Conservation (phyloP, 768 basidiomycete genomes). For the Pleurotus salmoneostramineus region DNA sequence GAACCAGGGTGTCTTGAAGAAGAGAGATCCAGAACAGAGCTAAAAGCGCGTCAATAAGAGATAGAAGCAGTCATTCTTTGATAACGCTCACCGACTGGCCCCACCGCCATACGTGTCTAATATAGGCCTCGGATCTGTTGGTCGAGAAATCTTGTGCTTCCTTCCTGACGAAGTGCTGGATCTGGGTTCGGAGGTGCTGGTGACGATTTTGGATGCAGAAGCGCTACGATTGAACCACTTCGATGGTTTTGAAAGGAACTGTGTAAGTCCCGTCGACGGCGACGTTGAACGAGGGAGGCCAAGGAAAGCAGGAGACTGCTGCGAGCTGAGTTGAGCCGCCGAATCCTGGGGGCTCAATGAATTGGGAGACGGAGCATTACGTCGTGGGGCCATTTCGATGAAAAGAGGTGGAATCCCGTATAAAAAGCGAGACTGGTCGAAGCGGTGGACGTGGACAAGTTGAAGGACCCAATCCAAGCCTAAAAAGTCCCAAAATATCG, state of each 20-base stretch:
- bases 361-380: constrained; percentile 33
- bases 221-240: constrained; percentile 70
- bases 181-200: constrained; percentile 40
- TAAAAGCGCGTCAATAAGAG: constrained; percentile 17
- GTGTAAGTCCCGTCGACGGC: constrained; percentile 60
- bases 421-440: too few relatives aligned
- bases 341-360: constrained; percentile 35
- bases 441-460: too few relatives aligned
- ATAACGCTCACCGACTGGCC: constrained; percentile 47
- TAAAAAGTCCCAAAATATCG: background rate
- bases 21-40: constrained; percentile 61
- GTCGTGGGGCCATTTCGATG: constrained; percentile 46
- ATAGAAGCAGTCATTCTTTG: too few relatives aligned
- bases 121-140: constrained; percentile 79
- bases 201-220: constrained; percentile 44
- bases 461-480: background rate
- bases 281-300: constrained; percentile 56
- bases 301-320: constrained; percentile 29
- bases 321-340: constrained; percentile 16
- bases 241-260: constrained; percentile 62
- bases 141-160: constrained; percentile 81
- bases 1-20: constrained; percentile 41
- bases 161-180: constrained; percentile 37
- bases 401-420: background rate
- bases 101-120: constrained; percentile 47